phyloP scores from a whole-genome alignment of 768 basidiomycete species.

The Suillus clintonianus region DNA sequence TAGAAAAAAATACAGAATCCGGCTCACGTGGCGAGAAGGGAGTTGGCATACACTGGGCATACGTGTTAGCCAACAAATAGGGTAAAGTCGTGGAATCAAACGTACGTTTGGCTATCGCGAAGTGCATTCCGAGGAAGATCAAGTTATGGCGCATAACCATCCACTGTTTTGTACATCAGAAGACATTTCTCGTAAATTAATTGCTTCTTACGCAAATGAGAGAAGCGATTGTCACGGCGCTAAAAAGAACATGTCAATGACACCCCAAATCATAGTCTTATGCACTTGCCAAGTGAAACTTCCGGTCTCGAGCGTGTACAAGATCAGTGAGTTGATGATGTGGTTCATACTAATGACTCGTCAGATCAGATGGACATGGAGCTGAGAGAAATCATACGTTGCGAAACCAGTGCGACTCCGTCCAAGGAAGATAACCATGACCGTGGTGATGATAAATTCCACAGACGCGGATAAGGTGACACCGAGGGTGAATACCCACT shows the following conservation, averaged over 20 bases:
- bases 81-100: not conserved
- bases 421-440: conserved; percentile 34
- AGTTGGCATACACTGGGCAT: conserved; percentile 32
- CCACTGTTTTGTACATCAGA: conserved; percentile 19
- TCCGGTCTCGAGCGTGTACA: conserved; percentile 57
- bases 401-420: conserved; percentile 33
- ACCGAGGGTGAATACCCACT: conserved; percentile 34
- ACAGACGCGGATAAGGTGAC: conserved; percentile 35
- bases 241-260: conserved; percentile 7
- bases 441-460: conserved; percentile 31
- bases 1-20: not conserved
- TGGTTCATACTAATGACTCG: conserved; percentile 41
- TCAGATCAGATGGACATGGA: not conserved
- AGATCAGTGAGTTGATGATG: conserved; percentile 48
- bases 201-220: conserved; percentile 28
- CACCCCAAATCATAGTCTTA: not conserved
- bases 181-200: not conserved
- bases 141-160: conserved; percentile 35
- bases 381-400: conserved; percentile 12
- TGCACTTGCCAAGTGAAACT: conserved; percentile 42
- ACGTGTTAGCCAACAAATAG: not conserved
- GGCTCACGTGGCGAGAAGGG: conserved; percentile 34
- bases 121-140: conserved; percentile 38
- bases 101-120: conserved; percentile 35
- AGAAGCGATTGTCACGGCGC: conserved; percentile 34